phyloP scores from a whole-genome alignment of 2,329 filamentous ascomycete species.

The Pyrenophora seminiperda region DNA sequence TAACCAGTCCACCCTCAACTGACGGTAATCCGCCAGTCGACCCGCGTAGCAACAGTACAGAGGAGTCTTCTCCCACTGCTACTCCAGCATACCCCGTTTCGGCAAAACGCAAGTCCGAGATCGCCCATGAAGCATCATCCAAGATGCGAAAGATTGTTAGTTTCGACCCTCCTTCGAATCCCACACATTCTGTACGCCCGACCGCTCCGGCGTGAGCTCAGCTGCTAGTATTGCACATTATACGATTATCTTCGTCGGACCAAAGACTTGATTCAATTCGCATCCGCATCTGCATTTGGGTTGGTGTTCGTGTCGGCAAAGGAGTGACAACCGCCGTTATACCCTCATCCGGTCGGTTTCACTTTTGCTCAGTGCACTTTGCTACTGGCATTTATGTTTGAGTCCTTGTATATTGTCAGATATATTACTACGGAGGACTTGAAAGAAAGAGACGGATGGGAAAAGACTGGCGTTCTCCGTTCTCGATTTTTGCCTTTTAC shows the following conservation, averaged over 20 bases:
- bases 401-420: background rate
- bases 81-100: slow-evolving; percentile 7
- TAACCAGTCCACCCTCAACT: slow-evolving; percentile 8
- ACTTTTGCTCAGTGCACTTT: slow-evolving; percentile 5
- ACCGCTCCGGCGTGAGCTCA: slow-evolving; percentile 17
- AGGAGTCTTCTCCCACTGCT: background rate
- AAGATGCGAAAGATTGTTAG: slow-evolving; percentile 21
- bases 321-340: slow-evolving; percentile 25
- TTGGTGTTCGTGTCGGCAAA: slow-evolving; percentile 25
- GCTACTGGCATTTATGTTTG: background rate
- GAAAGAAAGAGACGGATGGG: slow-evolving; percentile 10
- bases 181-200: slow-evolving; percentile 21
- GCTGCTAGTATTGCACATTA: slow-evolving; percentile 1
- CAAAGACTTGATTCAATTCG: slow-evolving; percentile 11
- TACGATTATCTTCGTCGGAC: slow-evolving; percentile 9
- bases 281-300: slow-evolving; percentile 27
- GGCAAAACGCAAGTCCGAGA: slow-evolving; percentile 28
- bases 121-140: slow-evolving; percentile 12
- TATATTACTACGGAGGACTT: slow-evolving; percentile 2
- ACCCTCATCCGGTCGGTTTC: slow-evolving; percentile 20
- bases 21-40: slow-evolving; percentile 6
- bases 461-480: slow-evolving; percentile 16
- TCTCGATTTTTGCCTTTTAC: background rate
- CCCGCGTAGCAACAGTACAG: slow-evolving; percentile 6
- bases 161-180: slow-evolving; percentile 14